Evolutionary conservation across 176 grass and related monocot genomes (phyloP).

Genomic region (Bonia amplexicaulis): DNA sequence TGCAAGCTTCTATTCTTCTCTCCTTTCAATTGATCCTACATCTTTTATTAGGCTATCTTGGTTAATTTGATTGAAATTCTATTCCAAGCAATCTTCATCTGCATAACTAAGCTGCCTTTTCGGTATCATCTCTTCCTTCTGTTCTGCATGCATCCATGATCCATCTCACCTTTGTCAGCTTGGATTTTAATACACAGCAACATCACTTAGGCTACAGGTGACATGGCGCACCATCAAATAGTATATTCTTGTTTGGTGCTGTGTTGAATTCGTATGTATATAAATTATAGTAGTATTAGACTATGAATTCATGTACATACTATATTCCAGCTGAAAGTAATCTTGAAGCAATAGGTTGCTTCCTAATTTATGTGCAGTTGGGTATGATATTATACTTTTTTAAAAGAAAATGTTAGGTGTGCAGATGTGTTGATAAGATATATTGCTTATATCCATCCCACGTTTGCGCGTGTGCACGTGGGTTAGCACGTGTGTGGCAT

Average conservation of each 20-base stretch:
- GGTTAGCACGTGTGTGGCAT: neutral
- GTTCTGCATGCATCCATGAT: neutral
- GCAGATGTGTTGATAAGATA: neutral
- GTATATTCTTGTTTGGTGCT: neutral
- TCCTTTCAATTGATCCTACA: neutral
- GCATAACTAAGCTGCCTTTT: slow-evolving; percentile 7
- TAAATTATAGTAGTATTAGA: neutral
- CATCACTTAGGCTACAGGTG: neutral
- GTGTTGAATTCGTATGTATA: neutral
- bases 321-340: neutral
- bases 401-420: neutral
- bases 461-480: neutral
- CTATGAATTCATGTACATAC: neutral
- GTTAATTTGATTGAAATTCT: neutral
- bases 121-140: neutral
- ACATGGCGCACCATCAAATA: neutral
- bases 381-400: neutral
- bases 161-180: neutral
- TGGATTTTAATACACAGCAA: neutral
- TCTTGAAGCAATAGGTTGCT: slow-evolving; percentile 1
- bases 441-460: neutral
- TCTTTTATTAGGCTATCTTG: slow-evolving; percentile 5
- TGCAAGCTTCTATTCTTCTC: neutral
- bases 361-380: slow-evolving; percentile 17
- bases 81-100: neutral